Base-by-base conservation (phyloP, 192 early-diverging fungal genomes). In the Mortierella hygrophila region DNA sequence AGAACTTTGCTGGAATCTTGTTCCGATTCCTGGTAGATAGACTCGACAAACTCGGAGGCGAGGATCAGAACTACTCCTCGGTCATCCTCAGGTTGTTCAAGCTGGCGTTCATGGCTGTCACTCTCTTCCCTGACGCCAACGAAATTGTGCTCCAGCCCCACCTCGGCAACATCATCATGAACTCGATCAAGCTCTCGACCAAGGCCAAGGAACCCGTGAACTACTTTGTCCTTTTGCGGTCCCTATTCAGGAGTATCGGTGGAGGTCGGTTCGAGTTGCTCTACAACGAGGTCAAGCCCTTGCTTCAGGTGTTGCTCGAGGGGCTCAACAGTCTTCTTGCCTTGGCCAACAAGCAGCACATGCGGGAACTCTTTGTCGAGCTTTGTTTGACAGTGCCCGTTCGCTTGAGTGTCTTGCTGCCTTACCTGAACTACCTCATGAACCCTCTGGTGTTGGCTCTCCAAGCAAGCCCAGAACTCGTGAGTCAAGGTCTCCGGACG, bases 301-400 rank as follows among this genome's bases (percentile, higher is more conserved):
- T 99, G 63, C 88, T 99, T 46, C 98, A 97, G 79, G 94, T 97
- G 8, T 90, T 99, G 40, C 90, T 99, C 16, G 97, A 98, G 79
- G 94, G 93, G 6, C 91, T 99, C n/a, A 99, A 99, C 82, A 89
- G 90, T 29, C 89, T 98, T 10, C 89, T 95, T 7, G 94, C 96
- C 0, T 78, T 94, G 11, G 95, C 97, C 11, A 93, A 95, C 75
- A 94, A 96, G 72, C 94, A 92, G 78, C 93, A 94, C 38, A 96
- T 98, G 94, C 93, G 94, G 54, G 98, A 99, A 82, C 90, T 99
- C n/a, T 99, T 98, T 92, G 97, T 99, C 41, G 98, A 99, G 80
- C 93, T 99, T 4, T 99, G 97, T 87, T 86, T 99, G 71, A 98
- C 98, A 0, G 97, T 99, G 0, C 99, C 99, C 21, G 98, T 99